Evolutionary conservation across 805 yeast genomes (phyloP).

Genomic region (Suhomyces sp.): DNA sequence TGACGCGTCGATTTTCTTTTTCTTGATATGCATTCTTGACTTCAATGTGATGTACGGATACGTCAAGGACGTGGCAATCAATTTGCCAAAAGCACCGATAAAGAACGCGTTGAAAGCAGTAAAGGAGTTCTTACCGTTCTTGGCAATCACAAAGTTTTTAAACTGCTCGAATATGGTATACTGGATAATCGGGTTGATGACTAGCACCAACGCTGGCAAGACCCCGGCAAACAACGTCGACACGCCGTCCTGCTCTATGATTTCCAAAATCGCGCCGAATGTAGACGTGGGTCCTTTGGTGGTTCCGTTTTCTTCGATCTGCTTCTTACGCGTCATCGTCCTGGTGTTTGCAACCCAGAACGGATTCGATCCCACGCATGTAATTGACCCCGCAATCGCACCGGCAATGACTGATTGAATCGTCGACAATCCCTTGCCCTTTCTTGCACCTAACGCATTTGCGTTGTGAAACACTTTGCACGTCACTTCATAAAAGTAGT

Average conservation of each 20-base stretch:
- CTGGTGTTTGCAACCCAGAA: constrained; percentile 95
- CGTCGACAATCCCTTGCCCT: constrained; percentile 49
- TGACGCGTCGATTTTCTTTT: constrained; percentile 19
- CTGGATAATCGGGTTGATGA: constrained; percentile 85
- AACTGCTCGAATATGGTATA: constrained; percentile 89
- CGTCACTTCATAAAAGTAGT: constrained; percentile 83
- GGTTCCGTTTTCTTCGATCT: constrained; percentile 14
- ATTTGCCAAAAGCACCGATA: constrained; percentile 86
- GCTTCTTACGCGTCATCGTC: constrained; percentile 59
- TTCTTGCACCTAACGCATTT: constrained; percentile 21
- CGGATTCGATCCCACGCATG: constrained; percentile 81
- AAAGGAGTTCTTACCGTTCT: constrained; percentile 47
- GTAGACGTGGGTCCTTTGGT: constrained; percentile 41
- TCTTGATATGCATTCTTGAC: constrained; percentile 76
- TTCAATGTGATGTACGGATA: constrained; percentile 91
- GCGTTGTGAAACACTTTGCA: constrained; percentile 43
- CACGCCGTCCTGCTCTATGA: constrained; percentile 69
- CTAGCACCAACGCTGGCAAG: constrained; percentile 82
- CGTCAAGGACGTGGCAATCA: constrained; percentile 83
- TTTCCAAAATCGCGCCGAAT: constrained; percentile 55
- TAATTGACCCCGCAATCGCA: constrained; percentile 81
- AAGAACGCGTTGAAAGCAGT: constrained; percentile 76
- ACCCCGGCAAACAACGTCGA: constrained; percentile 78
- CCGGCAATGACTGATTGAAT: constrained; percentile 73
- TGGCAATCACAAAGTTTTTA: constrained; percentile 59